Percentiles rank a stretch among this genome's conserved stretches.
Evolutionary conservation across 345 rosid genomes (phyloP).

Genomic region (Mangifera indica): DNA sequence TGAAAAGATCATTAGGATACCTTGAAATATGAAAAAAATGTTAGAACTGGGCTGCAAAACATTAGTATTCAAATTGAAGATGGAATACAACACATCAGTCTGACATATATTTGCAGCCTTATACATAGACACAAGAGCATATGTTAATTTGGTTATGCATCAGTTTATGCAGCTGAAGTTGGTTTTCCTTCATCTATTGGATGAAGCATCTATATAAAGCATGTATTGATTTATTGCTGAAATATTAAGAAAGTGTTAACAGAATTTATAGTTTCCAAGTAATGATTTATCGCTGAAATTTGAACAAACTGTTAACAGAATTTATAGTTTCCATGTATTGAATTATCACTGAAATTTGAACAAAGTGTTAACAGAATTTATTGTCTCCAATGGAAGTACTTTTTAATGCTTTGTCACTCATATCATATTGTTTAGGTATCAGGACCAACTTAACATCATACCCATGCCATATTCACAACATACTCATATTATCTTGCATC

Average conservation of each 20-base stretch:
- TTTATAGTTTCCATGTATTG: too few relatives aligned
- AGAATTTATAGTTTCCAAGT: not conserved
- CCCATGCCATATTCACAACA: not conserved
- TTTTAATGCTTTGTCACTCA: not conserved
- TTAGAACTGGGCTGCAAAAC: not conserved
- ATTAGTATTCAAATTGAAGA: not conserved
- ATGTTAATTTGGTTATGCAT: not conserved
- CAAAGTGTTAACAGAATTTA: too few relatives aligned
- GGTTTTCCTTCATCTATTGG: not conserved
- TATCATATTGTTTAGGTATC: not conserved
- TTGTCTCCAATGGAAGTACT: not conserved
- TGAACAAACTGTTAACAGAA: too few relatives aligned
- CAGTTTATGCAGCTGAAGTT: not conserved
- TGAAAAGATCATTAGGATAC: constrained; percentile 84
- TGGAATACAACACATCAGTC: not conserved
- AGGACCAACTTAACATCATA: not conserved
- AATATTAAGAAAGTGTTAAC: not conserved
- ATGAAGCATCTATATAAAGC: not conserved
- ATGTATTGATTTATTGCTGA: not conserved
- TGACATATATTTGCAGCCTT: not conserved
- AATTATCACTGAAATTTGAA: too few relatives aligned
- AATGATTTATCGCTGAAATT: too few relatives aligned
- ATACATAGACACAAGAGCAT: not conserved
- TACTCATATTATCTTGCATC: not conserved
- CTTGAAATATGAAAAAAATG: constrained; percentile 31